phyloP scores from a whole-genome alignment of 352 stramenopile genomes.

The Paralagenidium karlingii region DNA sequence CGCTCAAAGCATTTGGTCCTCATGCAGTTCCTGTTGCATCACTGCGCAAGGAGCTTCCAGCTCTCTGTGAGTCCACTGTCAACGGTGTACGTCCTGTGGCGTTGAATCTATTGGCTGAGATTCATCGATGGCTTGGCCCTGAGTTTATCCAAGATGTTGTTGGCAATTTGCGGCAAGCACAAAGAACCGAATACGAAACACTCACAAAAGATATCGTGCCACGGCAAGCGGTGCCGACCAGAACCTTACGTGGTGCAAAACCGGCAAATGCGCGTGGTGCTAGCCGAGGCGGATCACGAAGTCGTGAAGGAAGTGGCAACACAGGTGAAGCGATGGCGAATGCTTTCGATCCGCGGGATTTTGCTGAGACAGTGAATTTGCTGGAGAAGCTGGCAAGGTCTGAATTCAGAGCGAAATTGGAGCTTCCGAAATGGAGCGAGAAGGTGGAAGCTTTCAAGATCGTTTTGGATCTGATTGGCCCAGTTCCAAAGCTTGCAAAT shows the following conservation, averaged over 20 bases:
- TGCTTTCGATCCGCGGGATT: slow-evolving; percentile 68
- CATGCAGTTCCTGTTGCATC: slow-evolving; percentile 48
- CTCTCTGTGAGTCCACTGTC: slow-evolving; percentile 68
- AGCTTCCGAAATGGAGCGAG: slow-evolving; percentile 72
- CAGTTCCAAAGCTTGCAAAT: slow-evolving; percentile 74
- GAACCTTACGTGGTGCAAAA: slow-evolving; percentile 54
- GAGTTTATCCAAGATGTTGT: slow-evolving; percentile 70
- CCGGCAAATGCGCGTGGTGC: slow-evolving; percentile 7
- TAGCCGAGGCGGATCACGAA: slow-evolving; percentile 1
- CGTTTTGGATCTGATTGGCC: slow-evolving; percentile 67
- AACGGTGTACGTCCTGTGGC: slow-evolving; percentile 69
- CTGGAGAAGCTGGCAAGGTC: slow-evolving; percentile 64
- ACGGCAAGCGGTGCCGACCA: slow-evolving; percentile 53
- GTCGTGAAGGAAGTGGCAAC: slow-evolving; percentile 1
- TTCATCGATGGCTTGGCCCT: slow-evolving; percentile 70
- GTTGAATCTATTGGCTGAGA: slow-evolving; percentile 67
- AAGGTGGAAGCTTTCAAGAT: slow-evolving; percentile 80
- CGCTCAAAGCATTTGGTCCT: slow-evolving; percentile 70
- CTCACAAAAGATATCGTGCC: slow-evolving; percentile 58
- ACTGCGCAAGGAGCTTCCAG: slow-evolving; percentile 53
- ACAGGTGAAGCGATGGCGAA: slow-evolving; percentile 4
- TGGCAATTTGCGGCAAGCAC: slow-evolving; percentile 56
- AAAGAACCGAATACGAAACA: slow-evolving; percentile 73
- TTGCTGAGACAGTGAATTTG: slow-evolving; percentile 76
- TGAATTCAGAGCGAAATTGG: slow-evolving; percentile 70